phyloP scores from a whole-genome alignment of 2,329 filamentous ascomycete genomes.

The Alternaria sp. region DNA sequence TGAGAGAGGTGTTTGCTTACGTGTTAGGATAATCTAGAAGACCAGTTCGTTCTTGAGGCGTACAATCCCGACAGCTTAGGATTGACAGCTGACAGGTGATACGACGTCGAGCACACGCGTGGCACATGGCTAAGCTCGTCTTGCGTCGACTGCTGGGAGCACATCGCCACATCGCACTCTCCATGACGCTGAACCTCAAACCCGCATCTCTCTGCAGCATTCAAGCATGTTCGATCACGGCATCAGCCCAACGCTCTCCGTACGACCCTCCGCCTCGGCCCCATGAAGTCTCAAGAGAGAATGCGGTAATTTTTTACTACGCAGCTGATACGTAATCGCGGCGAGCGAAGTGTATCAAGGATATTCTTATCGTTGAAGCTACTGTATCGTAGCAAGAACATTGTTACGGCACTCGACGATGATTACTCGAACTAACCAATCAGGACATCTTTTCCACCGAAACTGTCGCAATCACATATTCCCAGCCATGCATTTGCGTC shows the following conservation, averaged over 20 bases:
- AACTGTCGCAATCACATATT: background rate
- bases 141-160: background rate
- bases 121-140: background rate
- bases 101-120: background rate
- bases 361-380: background rate
- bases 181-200: background rate
- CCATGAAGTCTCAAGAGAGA: background rate
- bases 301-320: background rate
- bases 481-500: background rate
- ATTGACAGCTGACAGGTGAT: background rate
- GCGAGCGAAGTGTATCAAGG: background rate
- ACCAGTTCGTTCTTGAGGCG: background rate
- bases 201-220: background rate
- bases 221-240: background rate
- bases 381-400: background rate
- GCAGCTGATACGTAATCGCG: background rate
- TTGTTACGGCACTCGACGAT: background rate
- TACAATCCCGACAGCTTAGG: background rate
- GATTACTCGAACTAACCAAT: background rate
- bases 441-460: background rate
- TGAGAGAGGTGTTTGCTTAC: slow-evolving; percentile 7
- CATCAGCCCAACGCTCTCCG: background rate
- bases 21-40: background rate
- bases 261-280: background rate
- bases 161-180: background rate